Conservation (phyloP, 2,329 filamentous ascomycete genomes). For the Cercospora brassicicola region DNA sequence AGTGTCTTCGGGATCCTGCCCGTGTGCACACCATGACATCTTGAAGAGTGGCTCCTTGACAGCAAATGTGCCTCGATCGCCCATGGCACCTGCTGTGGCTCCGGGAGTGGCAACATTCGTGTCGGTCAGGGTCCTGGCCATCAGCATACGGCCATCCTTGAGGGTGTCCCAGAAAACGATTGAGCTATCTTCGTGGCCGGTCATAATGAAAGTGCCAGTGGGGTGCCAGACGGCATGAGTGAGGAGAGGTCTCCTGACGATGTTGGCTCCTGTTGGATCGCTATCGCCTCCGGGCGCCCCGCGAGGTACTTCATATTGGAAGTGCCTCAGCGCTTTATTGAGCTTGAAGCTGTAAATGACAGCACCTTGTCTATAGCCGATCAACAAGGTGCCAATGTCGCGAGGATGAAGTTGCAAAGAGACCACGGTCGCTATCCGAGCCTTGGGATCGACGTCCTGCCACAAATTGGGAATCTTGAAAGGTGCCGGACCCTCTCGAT, state of each 20-base stretch:
- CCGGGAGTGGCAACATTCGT: conserved; percentile 69
- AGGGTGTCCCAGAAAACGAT: conserved; percentile 82
- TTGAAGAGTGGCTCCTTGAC: conserved; percentile 73
- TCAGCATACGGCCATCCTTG: conserved; percentile 79
- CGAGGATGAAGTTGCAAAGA: conserved; percentile 83
- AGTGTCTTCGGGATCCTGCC: conserved; percentile 84
- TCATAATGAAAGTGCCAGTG: conserved; percentile 83
- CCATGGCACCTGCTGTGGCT: conserved; percentile 28
- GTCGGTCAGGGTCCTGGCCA: conserved; percentile 77
- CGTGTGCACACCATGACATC: conserved; percentile 88
- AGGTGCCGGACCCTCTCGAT: conserved; percentile 71
- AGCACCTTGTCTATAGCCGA: conserved; percentile 86
- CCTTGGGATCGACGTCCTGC: conserved; percentile 68
- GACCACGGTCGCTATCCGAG: conserved; percentile 66
- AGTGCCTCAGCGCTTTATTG: conserved; percentile 73
- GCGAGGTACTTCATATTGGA: conserved; percentile 76
- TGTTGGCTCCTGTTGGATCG: conserved; percentile 63
- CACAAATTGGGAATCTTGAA: conserved; percentile 88
- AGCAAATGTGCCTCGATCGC: conserved; percentile 52
- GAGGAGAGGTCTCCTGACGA: conserved; percentile 68
- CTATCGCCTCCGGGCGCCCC: conserved; percentile 78
- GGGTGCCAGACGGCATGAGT: conserved; percentile 92
- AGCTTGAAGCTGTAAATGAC: conserved; percentile 95
- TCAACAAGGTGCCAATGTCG: conserved; percentile 85
- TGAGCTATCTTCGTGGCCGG: conserved; percentile 85